These are phyloP conservation scores for Massariosphaeria phaeospora DNA, from an alignment of 495 filamentous ascomycete genomes.

Conservation along the genomic window DNA sequence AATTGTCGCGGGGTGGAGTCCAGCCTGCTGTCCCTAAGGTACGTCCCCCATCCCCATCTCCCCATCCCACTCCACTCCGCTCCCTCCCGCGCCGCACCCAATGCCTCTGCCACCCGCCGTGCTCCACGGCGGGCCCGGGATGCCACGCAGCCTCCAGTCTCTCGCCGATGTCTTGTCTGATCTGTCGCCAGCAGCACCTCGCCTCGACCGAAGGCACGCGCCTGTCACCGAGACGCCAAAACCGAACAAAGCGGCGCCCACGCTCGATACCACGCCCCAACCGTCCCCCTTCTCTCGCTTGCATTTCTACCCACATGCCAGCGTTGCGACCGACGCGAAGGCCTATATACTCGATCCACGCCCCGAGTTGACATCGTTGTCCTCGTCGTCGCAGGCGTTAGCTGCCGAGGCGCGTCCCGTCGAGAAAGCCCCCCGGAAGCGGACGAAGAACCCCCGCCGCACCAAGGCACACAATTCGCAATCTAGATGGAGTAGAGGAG, in stretches of 20 bases:
- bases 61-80: background rate
- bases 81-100: background rate
- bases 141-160: background rate
- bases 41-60: background rate
- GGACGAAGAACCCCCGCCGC: conserved; percentile 2
- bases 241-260: conserved; percentile 10
- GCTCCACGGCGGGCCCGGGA: background rate
- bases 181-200: background rate
- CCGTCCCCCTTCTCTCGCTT: background rate
- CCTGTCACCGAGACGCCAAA: background rate
- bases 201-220: background rate
- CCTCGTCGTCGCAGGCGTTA: conserved; percentile 11
- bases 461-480: conserved; percentile 3
- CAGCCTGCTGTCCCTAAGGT: conserved; percentile 26
- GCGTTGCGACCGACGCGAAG: background rate
- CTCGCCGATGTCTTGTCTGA: background rate
- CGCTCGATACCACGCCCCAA: background rate
- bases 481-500: conserved; percentile 18
- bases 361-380: conserved; percentile 22
- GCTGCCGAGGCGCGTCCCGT: conserved; percentile 1
- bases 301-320: conserved; percentile 1
- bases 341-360: background rate
- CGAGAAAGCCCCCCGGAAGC: conserved; percentile 5
- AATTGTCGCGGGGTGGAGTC: conserved; percentile 23
- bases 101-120: conserved; percentile 9